A percentile compares a stretch with the other conserved stretches of the same genome.
Conservation (phyloP, 2,329 filamentous ascomycete genomes). For the Setomelanomma holmii region DNA sequence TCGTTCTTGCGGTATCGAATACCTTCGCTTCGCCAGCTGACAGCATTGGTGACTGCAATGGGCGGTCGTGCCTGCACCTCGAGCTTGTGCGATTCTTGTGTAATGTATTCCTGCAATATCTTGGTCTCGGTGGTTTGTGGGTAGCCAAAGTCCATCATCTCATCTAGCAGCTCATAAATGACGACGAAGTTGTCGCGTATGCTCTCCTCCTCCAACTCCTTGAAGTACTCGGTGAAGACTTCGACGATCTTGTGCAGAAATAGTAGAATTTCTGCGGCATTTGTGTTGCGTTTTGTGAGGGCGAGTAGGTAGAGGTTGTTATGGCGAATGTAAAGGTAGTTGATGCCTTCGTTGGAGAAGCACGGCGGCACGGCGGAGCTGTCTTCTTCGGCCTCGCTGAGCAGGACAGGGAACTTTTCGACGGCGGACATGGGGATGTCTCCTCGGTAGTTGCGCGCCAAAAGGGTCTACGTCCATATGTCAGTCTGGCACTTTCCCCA, state of each 20-base stretch:
- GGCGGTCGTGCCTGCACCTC: conserved; percentile 95
- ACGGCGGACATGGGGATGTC: conserved; percentile 99
- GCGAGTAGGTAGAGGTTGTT: conserved; percentile 99
- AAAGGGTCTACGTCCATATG: conserved; percentile 74
- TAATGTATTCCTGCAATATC: conserved; percentile 99
- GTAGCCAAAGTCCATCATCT: conserved; percentile 99
- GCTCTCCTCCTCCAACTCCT: conserved; percentile 96
- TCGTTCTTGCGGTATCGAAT: conserved; percentile 99
- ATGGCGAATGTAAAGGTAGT: conserved; percentile 99
- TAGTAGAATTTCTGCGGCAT: conserved; percentile 96
- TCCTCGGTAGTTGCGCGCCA: conserved; percentile 97
- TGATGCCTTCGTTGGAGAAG: conserved; percentile 98
- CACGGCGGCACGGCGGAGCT: conserved; percentile 96
- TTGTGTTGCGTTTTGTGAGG: conserved; percentile 97
- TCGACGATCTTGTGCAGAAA: conserved; percentile 98
- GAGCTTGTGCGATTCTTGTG: conserved; percentile 97
- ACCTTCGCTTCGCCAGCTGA: conserved; percentile 97
- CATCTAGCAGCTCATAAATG: conserved; percentile 97
- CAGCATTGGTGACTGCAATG: conserved; percentile 97
- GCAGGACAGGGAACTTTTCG: conserved; percentile 94
- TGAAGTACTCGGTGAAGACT: conserved; percentile 99
- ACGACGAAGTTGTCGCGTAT: conserved; percentile 99
- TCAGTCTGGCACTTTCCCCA: conserved; percentile 35
- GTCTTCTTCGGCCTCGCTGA: conserved; percentile 98
- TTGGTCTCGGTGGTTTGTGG: conserved; percentile 98